phyloP scores from a whole-genome alignment of 1,284 basidiomycete genomes.

The Erythrobasidium hasegawianum region DNA sequence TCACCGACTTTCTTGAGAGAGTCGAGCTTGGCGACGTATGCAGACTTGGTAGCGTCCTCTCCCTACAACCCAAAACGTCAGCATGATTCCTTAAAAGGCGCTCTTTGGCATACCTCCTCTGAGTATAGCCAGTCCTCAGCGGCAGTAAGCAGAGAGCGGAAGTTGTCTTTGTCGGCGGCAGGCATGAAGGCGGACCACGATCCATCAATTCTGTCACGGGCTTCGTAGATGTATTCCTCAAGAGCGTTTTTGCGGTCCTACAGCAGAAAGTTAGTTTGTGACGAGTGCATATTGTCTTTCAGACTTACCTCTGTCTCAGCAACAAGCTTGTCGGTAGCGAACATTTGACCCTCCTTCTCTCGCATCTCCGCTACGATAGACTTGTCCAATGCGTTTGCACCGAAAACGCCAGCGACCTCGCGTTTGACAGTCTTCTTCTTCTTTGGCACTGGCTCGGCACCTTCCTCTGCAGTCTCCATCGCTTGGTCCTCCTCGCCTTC shows the following conservation, averaged over 20 bases:
- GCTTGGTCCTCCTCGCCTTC: slow-evolving; percentile 46
- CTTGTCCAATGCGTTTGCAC: slow-evolving; percentile 62
- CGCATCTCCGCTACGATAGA: slow-evolving; percentile 61
- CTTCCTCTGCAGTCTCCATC: slow-evolving; percentile 51
- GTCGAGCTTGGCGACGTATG: slow-evolving; percentile 75
- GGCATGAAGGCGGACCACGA: slow-evolving; percentile 71
- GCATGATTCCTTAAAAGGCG: not conserved
- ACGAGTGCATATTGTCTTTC: not conserved
- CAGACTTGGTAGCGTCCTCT: slow-evolving; percentile 87
- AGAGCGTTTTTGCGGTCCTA: slow-evolving; percentile 93
- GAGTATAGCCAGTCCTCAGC: slow-evolving; percentile 93
- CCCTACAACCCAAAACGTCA: slow-evolving; percentile 51
- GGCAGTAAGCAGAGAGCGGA: slow-evolving; percentile 64
- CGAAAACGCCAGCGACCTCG: slow-evolving; percentile 65
- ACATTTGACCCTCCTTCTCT: slow-evolving; percentile 81
- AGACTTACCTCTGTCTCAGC: slow-evolving; percentile 79
- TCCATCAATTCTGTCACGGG: slow-evolving; percentile 81
- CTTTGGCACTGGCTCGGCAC: slow-evolving; percentile 53
- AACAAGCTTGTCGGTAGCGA: slow-evolving; percentile 84
- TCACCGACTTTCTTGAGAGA: slow-evolving; percentile 75
- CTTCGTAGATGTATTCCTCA: slow-evolving; percentile 96
- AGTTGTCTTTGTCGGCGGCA: slow-evolving; percentile 67
- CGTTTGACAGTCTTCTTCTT: slow-evolving; percentile 65
- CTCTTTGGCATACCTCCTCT: slow-evolving; percentile 57
- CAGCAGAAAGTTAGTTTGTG: slow-evolving; percentile 12